Percentiles rank a stretch among this genome's conserved stretches.
phyloP scores from a whole-genome alignment of 108 stramenopile species.

The Bacterosira constricta region DNA sequence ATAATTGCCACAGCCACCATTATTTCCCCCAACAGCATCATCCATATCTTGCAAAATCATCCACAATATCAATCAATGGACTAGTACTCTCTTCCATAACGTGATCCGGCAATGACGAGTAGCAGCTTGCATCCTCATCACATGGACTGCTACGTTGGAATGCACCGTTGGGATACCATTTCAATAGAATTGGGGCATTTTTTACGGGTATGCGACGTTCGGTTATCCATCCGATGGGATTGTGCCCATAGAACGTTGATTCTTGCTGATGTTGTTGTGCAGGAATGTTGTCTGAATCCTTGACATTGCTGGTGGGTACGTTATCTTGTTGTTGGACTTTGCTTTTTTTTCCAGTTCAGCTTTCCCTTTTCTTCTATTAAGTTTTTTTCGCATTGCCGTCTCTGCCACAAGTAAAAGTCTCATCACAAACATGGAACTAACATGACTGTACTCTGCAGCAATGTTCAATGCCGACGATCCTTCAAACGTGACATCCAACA shows the following conservation, averaged over 20 bases:
- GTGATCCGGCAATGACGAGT: slow-evolving; percentile 3
- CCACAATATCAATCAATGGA: slow-evolving; percentile 40
- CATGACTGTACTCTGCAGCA: slow-evolving; percentile 22
- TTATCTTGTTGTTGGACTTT: no score
- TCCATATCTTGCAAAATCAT: slow-evolving; percentile 38
- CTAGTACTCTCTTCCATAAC: not conserved
- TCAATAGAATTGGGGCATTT: slow-evolving; percentile 54
- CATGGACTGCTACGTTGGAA: slow-evolving; percentile 28
- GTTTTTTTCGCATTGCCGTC: slow-evolving; percentile 43
- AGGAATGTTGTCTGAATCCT: no score
- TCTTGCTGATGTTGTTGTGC: no score
- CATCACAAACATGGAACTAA: slow-evolving; percentile 7
- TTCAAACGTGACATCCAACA: slow-evolving; percentile 29
- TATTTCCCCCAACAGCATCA: no score
- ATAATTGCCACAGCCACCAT: no score
- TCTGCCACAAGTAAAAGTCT: slow-evolving; percentile 35
- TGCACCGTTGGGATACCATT: slow-evolving; percentile 34
- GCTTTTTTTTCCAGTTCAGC: no score
- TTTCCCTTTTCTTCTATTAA: no score
- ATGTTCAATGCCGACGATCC: slow-evolving; percentile 38
- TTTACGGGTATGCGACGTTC: slow-evolving; percentile 71
- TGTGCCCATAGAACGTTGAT: slow-evolving; percentile 24
- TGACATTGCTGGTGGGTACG: no score
- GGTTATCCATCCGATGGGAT: slow-evolving; percentile 40
- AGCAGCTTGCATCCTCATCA: not conserved